phyloP scores from a whole-genome alignment of 345 rosid species.

The Camelina hispida region DNA sequence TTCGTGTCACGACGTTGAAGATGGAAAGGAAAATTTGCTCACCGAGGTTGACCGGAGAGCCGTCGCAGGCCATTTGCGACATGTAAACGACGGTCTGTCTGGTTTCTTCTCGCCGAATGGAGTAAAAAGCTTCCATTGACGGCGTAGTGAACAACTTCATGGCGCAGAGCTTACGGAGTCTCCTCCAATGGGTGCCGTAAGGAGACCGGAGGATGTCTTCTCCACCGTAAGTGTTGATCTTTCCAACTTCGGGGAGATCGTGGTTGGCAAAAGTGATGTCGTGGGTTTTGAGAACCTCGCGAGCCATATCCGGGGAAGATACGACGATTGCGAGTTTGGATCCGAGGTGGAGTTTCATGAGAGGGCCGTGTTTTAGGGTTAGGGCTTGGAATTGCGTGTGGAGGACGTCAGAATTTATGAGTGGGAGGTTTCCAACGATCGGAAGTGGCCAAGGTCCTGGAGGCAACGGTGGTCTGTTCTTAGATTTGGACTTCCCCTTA shows the following conservation, averaged over 20 bases:
- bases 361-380: constrained; percentile 45
- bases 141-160: constrained; percentile 48
- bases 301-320: constrained; percentile 44
- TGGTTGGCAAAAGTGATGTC: constrained; percentile 50
- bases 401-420: constrained; percentile 40
- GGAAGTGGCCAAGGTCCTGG: constrained; percentile 52
- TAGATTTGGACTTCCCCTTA: constrained; percentile 29
- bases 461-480: constrained; percentile 35
- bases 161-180: constrained; percentile 44
- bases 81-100: constrained; percentile 41
- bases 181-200: constrained; percentile 46
- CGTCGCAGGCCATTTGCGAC: constrained; percentile 49
- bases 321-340: constrained; percentile 41
- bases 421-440: constrained; percentile 49
- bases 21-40: constrained; percentile 45
- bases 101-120: constrained; percentile 47
- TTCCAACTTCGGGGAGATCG: constrained; percentile 40
- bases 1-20: constrained; percentile 51
- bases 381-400: constrained; percentile 42
- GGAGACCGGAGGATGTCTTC: constrained; percentile 48
- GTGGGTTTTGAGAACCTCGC: constrained; percentile 45
- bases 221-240: constrained; percentile 43
- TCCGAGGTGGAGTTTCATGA: constrained; percentile 51
- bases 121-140: constrained; percentile 45
- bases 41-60: constrained; percentile 35